Evolutionary conservation across 129 eudicot species (phyloP).

Genomic region (Flaveria ramosissima): DNA sequence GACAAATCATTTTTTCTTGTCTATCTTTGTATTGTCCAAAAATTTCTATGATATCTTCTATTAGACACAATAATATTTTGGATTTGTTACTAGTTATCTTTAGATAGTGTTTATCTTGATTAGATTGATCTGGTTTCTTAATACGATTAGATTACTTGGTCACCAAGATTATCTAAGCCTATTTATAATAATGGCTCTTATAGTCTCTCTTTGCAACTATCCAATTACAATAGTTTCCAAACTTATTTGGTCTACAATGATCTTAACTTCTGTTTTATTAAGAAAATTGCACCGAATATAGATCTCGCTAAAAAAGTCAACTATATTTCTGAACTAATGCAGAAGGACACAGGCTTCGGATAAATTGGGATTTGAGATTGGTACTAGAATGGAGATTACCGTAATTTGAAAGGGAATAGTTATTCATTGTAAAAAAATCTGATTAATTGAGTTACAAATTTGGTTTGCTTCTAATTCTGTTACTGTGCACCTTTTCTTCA

Average conservation of each 20-base stretch:
- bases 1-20: background rate
- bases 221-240: background rate
- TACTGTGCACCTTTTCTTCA: background rate
- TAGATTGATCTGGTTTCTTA: background rate
- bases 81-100: background rate
- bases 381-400: background rate
- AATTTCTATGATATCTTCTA: background rate
- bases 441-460: background rate
- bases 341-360: background rate
- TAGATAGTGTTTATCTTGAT: background rate
- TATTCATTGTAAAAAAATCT: background rate
- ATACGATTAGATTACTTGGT: background rate
- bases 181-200: background rate
- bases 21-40: background rate
- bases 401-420: background rate
- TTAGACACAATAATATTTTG: background rate
- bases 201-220: background rate
- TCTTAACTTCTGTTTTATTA: background rate
- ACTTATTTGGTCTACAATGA: background rate
- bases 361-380: slow-evolving; percentile 10
- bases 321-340: background rate
- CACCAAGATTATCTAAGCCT: background rate
- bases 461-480: background rate
- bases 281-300: background rate
- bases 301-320: background rate